phyloP scores from a whole-genome alignment of 1,139 yeast species.

The Pneumocystis carinii region DNA sequence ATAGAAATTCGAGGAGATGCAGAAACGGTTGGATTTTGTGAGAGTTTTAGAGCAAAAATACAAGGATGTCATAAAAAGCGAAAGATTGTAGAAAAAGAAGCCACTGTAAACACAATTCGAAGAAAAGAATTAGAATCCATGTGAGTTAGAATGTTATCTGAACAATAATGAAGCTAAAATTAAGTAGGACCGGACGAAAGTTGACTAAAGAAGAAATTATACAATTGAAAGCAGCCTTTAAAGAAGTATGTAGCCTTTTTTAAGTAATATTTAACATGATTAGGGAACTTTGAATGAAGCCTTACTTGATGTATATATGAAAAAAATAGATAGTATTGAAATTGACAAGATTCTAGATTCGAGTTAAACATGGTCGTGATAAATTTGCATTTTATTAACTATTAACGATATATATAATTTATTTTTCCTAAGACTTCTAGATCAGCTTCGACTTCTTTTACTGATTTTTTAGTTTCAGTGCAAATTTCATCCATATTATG shows the following conservation, averaged over 20 bases:
- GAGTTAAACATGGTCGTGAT: background rate
- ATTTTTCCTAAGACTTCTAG: slow-evolving; percentile 16
- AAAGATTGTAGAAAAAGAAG: background rate
- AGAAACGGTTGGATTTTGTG: slow-evolving; percentile 4
- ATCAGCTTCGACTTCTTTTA: slow-evolving; percentile 19
- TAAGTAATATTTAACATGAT: background rate
- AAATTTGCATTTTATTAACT: slow-evolving; percentile 8
- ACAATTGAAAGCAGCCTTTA: slow-evolving; percentile 5
- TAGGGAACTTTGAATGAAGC: slow-evolving; percentile 12
- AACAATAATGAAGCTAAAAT: background rate
- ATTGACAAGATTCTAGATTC: background rate
- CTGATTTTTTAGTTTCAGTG: slow-evolving; percentile 6
- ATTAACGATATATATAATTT: slow-evolving; percentile 15
- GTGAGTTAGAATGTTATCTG: background rate
- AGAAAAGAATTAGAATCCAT: slow-evolving; percentile 7
- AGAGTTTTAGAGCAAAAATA: slow-evolving; percentile 1
- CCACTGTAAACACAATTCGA: background rate
- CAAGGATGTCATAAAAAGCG: background rate
- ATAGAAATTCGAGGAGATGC: slow-evolving; percentile 5
- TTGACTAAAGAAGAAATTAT: slow-evolving; percentile 9
- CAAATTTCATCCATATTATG: slow-evolving; percentile 7
- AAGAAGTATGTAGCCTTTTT: background rate
- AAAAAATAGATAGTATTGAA: slow-evolving; percentile 2
- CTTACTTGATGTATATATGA: slow-evolving; percentile 10
- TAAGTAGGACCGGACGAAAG: slow-evolving; percentile 9